Evolutionary conservation across 148 eudicot species (phyloP).

Genomic region (Rhododendron williamsianum): DNA sequence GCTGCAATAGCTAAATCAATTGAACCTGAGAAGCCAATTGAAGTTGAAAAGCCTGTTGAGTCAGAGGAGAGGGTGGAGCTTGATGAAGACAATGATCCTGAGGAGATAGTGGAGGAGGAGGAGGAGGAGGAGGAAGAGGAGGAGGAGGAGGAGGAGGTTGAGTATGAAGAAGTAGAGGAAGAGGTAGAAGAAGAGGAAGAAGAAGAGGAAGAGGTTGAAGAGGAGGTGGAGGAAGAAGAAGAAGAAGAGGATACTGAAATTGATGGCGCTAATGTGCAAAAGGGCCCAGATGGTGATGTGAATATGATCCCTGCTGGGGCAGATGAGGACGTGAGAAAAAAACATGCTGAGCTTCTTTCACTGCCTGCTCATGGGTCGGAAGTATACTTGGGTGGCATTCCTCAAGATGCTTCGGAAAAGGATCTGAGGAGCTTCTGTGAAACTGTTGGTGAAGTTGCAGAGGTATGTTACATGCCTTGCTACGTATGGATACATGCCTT

Average conservation of each 20-base stretch:
- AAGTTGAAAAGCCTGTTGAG: constrained; percentile 38
- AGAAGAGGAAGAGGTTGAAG: constrained; percentile 46
- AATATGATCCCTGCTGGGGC: constrained; percentile 28
- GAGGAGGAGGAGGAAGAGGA: constrained; percentile 71
- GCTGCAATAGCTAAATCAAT: constrained; percentile 38
- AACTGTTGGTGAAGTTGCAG: constrained; percentile 73
- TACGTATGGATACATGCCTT: not conserved
- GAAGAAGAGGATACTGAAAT: constrained; percentile 12
- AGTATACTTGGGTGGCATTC: constrained; percentile 83
- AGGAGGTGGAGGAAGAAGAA: constrained; percentile 26
- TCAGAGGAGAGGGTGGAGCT: constrained; percentile 59
- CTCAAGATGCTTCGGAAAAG: constrained; percentile 71
- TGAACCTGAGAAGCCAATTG: constrained; percentile 36
- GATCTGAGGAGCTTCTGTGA: constrained; percentile 76
- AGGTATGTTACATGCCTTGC: constrained; percentile 38
- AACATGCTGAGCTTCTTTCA: constrained; percentile 76
- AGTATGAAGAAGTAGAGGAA: constrained; percentile 49
- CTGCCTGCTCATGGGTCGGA: constrained; percentile 98
- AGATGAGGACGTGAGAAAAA: constrained; percentile 39
- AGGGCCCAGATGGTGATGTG: constrained; percentile 33
- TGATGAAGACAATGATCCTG: constrained; percentile 62
- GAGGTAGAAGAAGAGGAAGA: constrained; percentile 54
- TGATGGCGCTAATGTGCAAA: constrained; percentile 12
- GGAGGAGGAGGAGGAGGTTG: constrained; percentile 51
- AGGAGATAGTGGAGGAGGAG: constrained; percentile 71